These are phyloP conservation scores for Nannochloropsis gaditana DNA, from an alignment of 108 stramenopile genomes.

Conservation along the genomic window DNA sequence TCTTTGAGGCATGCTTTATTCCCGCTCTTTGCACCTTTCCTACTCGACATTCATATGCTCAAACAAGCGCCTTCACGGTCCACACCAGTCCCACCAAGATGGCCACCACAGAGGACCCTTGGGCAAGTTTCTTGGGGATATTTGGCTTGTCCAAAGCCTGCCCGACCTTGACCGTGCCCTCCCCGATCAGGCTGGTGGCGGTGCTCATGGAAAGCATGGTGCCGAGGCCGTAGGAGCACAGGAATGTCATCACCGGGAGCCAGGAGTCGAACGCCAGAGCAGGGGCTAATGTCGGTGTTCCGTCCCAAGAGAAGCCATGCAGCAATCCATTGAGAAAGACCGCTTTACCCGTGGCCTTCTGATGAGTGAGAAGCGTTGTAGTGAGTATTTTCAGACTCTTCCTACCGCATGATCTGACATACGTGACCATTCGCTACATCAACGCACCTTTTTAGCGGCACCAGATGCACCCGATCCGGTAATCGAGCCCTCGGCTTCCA, in stretches of 20 bases:
- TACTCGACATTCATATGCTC: neutral
- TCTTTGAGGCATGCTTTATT: no score
- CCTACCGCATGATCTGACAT: neutral
- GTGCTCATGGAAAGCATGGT: slow-evolving; percentile 63
- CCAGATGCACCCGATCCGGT: neutral
- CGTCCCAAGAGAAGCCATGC: slow-evolving; percentile 94
- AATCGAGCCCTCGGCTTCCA: slow-evolving; percentile 13
- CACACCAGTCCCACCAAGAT: slow-evolving; percentile 44
- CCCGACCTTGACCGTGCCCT: slow-evolving; percentile 44
- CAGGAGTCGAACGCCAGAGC: slow-evolving; percentile 81
- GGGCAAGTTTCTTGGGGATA: slow-evolving; percentile 35
- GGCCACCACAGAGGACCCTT: slow-evolving; percentile 36
- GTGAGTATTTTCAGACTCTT: neutral
- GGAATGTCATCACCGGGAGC: slow-evolving; percentile 71
- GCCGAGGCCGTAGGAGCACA: slow-evolving; percentile 82
- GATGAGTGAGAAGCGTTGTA: neutral
- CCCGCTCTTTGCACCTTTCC: no score
- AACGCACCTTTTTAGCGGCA: neutral
- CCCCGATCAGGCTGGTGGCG: slow-evolving; percentile 41
- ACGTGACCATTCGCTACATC: neutral
- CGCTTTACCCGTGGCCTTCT: slow-evolving; percentile 53
- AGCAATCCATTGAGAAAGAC: slow-evolving; percentile 89
- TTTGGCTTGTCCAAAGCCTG: slow-evolving; percentile 42
- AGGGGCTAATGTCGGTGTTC: slow-evolving; percentile 84
- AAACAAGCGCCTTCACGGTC: slow-evolving; percentile 41